Evolutionary conservation across 2,329 filamentous ascomycete genomes (phyloP).

Genomic region (Cryphonectria naterciae): DNA sequence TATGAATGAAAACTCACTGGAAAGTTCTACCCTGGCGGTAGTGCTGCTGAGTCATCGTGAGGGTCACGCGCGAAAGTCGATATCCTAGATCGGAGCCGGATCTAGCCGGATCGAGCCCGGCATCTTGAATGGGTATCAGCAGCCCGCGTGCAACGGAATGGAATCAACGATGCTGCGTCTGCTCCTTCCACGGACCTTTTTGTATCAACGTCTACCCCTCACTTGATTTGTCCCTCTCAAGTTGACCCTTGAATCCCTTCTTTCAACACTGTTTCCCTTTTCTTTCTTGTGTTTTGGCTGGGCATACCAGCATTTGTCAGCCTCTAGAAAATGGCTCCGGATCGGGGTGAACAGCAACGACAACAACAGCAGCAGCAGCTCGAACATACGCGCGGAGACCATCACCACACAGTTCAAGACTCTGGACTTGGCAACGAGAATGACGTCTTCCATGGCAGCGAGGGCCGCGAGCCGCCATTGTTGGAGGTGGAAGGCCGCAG

Average conservation of each 20-base stretch:
- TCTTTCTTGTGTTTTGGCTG: background rate
- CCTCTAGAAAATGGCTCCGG: slow-evolving; percentile 23
- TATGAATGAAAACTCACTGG: too few species aligned
- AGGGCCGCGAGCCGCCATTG: background rate
- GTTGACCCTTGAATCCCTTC: background rate
- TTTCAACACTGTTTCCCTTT: background rate
- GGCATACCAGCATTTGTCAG: background rate
- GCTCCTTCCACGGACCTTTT: background rate
- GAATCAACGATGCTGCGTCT: background rate
- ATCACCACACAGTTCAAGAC: background rate
- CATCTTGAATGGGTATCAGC: slow-evolving; percentile 21
- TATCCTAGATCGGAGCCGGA: slow-evolving; percentile 3
- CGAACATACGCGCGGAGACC: slow-evolving; percentile 3
- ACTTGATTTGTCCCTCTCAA: background rate
- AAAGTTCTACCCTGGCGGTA: background rate
- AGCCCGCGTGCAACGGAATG: slow-evolving; percentile 9
- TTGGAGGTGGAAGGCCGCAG: slow-evolving; percentile 58
- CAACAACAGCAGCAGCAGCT: background rate
- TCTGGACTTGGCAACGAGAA: background rate
- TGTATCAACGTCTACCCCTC: background rate
- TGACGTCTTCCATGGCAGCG: background rate
- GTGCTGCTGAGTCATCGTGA: background rate
- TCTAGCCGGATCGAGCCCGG: slow-evolving; percentile 10
- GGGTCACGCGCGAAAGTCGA: too few species aligned
- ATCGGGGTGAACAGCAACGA: slow-evolving; percentile 17